Percentiles rank a stretch among this genome's conserved stretches.
Conservation (phyloP, 2,329 filamentous ascomycete genomes). For the Apiospora malaysiana region DNA sequence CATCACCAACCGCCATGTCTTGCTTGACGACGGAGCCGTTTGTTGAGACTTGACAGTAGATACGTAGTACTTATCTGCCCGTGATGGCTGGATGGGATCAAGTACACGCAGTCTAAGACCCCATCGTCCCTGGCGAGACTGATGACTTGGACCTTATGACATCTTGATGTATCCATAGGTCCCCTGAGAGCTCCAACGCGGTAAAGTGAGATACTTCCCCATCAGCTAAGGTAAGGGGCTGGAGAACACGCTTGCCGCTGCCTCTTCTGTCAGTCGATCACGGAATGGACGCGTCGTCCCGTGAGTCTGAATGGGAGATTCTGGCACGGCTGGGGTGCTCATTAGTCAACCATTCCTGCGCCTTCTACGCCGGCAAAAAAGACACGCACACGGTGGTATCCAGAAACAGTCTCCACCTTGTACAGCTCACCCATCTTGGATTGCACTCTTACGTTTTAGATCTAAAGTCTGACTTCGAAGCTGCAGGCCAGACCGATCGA, state of each 20-base stretch:
- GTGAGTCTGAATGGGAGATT: neutral
- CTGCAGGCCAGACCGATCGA: neutral
- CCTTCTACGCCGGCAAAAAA: neutral
- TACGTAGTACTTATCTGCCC: no score
- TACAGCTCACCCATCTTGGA: conserved; percentile 4
- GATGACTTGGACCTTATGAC: conserved; percentile 5
- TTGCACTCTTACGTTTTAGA: neutral
- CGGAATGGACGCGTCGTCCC: neutral
- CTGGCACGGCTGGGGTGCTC: neutral
- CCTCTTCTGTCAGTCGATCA: no score
- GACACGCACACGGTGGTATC: neutral
- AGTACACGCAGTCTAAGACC: neutral
- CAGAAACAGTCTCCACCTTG: neutral
- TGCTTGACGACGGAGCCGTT: neutral
- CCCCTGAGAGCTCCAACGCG: neutral
- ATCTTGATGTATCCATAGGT: neutral
- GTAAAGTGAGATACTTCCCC: neutral
- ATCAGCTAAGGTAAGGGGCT: no score
- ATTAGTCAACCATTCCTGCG: neutral
- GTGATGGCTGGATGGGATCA: neutral
- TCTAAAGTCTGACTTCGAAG: neutral
- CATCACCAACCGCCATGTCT: neutral
- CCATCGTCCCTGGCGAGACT: neutral
- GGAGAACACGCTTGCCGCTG: no score
- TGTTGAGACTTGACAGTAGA: neutral